phyloP scores from a whole-genome alignment of 495 filamentous ascomycete species.

The Aspergillus ostianus region DNA sequence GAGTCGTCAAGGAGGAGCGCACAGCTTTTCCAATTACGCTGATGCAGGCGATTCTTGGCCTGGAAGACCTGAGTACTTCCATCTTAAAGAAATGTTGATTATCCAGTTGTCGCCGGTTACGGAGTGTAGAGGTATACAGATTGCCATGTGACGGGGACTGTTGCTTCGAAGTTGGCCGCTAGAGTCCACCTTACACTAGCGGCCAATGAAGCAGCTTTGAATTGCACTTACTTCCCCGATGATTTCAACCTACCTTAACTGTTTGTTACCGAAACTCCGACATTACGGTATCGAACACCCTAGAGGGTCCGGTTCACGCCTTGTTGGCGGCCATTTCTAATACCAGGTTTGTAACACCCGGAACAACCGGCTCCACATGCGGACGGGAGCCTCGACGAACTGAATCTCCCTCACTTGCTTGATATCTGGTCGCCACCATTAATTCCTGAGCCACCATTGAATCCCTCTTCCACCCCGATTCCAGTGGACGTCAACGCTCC shows the following conservation, averaged over 20 bases:
- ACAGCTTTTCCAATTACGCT: constrained; percentile 92
- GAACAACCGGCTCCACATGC: not conserved
- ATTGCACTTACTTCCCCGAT: constrained; percentile 8
- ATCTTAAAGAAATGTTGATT: not conserved
- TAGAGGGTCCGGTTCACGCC: not conserved
- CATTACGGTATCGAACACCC: not conserved
- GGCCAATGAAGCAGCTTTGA: constrained; percentile 12
- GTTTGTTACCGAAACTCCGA: not conserved
- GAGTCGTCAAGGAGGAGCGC: constrained; percentile 23
- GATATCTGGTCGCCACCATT: not conserved
- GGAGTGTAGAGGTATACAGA: too few relatives aligned
- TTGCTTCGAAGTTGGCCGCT: too few relatives aligned
- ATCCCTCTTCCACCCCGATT: not conserved
- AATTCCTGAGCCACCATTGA: not conserved
- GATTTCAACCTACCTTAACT: not conserved
- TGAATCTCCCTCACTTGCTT: not conserved
- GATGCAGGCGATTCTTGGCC: constrained; percentile 73
- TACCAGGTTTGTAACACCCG: not conserved
- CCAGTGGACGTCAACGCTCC: not conserved
- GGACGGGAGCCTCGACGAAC: not conserved
- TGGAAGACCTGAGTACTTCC: constrained; percentile 24
- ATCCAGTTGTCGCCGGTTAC: not conserved
- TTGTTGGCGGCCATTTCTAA: not conserved
- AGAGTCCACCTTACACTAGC: not conserved
- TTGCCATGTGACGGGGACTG: too few relatives aligned